A percentile compares a stretch with the other conserved stretches of the same genome.
Evolutionary conservation across 23 red algal genomes (phyloP).

Genomic region (Gracilaria domingensis): DNA sequence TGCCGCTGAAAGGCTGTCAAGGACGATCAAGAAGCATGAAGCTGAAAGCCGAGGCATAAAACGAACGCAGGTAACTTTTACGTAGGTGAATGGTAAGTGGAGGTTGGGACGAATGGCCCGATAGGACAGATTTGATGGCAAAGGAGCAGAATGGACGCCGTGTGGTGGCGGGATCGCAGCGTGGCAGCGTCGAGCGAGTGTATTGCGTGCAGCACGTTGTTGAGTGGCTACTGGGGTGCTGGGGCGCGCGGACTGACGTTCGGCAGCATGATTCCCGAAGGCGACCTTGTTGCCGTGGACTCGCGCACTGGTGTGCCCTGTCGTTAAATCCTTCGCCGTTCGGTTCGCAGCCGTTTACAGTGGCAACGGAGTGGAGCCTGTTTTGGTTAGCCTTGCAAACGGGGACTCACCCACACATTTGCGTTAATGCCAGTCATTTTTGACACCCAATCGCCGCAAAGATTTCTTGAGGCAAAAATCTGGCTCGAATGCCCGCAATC

Average conservation of each 20-base stretch:
- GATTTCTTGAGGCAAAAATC: background rate
- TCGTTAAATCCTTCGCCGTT: background rate
- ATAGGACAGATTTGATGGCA: background rate
- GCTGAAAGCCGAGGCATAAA: background rate
- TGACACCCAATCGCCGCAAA: background rate
- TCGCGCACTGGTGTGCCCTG: background rate
- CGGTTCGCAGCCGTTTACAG: background rate
- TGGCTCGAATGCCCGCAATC: no score
- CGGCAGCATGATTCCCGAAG: constrained; percentile 3
- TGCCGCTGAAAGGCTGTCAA: background rate
- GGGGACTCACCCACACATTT: background rate
- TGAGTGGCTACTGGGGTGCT: background rate
- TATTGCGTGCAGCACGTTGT: background rate
- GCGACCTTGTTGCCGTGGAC: background rate
- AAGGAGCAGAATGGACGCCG: background rate
- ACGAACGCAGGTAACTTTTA: background rate
- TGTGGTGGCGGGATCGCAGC: constrained; percentile 3
- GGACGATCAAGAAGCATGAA: background rate
- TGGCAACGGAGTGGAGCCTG: background rate
- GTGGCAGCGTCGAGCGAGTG: constrained; percentile 7
- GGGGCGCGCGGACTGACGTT: background rate
- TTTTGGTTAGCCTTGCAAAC: background rate
- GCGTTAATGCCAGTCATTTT: background rate
- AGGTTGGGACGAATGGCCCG: background rate
- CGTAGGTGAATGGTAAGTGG: background rate